phyloP scores from a whole-genome alignment of 305 asterid species.

The Fraxinus albicans region DNA sequence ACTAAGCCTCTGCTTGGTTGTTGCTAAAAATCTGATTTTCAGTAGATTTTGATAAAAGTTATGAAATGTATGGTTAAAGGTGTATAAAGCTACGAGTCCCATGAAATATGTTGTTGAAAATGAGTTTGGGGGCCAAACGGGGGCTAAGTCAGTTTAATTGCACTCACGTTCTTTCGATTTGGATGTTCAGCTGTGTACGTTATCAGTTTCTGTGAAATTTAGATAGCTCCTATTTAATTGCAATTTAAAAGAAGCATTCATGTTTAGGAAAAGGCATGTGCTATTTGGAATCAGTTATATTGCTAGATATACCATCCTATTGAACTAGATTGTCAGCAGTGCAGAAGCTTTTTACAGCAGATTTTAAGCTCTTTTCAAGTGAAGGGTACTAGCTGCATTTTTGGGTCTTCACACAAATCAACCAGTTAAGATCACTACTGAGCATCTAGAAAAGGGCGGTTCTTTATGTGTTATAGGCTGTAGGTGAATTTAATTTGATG shows the following conservation, averaged over 20 bases:
- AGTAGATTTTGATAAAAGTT: not conserved
- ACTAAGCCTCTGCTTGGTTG: not conserved
- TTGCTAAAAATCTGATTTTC: not conserved
- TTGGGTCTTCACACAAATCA: not conserved
- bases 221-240: not conserved
- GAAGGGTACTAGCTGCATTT: conserved; percentile 1
- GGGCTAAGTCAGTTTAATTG: not conserved
- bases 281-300: not conserved
- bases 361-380: not conserved
- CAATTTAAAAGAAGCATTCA: not conserved
- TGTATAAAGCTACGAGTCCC: not conserved
- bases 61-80: not conserved
- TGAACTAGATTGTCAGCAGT: not conserved
- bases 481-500: not conserved
- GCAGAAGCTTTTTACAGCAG: not conserved
- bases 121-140: not conserved
- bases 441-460: not conserved
- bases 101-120: not conserved
- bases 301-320: not conserved
- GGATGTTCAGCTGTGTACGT: not conserved
- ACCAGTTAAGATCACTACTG: not conserved
- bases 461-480: not conserved
- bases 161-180: not conserved
- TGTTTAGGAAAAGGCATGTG: not conserved
- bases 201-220: not conserved